Evolutionary conservation across 2,329 filamentous ascomycete genomes (phyloP).

Genomic region (Teratosphaeria destructans): DNA sequence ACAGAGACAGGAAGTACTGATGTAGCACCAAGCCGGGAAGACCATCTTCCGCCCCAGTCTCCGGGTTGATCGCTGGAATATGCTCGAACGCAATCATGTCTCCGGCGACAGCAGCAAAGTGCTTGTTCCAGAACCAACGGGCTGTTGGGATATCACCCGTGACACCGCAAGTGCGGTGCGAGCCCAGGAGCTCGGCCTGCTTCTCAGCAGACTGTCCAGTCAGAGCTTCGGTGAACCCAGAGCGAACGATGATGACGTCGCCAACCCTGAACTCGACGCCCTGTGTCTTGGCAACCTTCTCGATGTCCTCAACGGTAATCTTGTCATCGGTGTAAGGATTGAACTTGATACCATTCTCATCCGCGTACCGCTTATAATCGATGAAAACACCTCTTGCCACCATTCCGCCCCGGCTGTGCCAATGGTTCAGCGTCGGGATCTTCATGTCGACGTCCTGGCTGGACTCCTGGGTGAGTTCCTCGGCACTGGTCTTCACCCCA

Average conservation of each 20-base stretch:
- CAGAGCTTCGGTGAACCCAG: slow-evolving; percentile 41
- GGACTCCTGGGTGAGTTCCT: slow-evolving; percentile 18
- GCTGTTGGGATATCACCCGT: slow-evolving; percentile 40
- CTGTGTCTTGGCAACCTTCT: slow-evolving; percentile 36
- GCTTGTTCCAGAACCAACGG: slow-evolving; percentile 48
- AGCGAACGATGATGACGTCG: slow-evolving; percentile 48
- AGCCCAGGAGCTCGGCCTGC: slow-evolving; percentile 32
- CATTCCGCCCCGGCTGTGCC: slow-evolving; percentile 43
- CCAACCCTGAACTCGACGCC: slow-evolving; percentile 36
- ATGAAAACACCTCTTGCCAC: slow-evolving; percentile 48
- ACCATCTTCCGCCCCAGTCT: slow-evolving; percentile 15
- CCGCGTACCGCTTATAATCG: slow-evolving; percentile 50
- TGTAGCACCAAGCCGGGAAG: slow-evolving; percentile 24
- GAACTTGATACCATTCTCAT: slow-evolving; percentile 44
- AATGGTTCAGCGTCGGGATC: slow-evolving; percentile 30
- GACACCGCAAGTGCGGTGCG: slow-evolving; percentile 28
- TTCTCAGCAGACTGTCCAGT: slow-evolving; percentile 28
- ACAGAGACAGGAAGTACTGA: slow-evolving; percentile 31
- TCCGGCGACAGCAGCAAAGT: slow-evolving; percentile 47
- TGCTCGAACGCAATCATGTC: slow-evolving; percentile 46
- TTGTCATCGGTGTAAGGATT: slow-evolving; percentile 40
- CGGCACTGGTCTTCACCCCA: slow-evolving; percentile 28
- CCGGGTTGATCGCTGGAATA: slow-evolving; percentile 20
- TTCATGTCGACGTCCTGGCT: slow-evolving; percentile 18
- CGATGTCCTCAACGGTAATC: slow-evolving; percentile 36